Base-by-base conservation (phyloP, 2,329 filamentous ascomycete species). In the Mycocentrospora acerina region DNA sequence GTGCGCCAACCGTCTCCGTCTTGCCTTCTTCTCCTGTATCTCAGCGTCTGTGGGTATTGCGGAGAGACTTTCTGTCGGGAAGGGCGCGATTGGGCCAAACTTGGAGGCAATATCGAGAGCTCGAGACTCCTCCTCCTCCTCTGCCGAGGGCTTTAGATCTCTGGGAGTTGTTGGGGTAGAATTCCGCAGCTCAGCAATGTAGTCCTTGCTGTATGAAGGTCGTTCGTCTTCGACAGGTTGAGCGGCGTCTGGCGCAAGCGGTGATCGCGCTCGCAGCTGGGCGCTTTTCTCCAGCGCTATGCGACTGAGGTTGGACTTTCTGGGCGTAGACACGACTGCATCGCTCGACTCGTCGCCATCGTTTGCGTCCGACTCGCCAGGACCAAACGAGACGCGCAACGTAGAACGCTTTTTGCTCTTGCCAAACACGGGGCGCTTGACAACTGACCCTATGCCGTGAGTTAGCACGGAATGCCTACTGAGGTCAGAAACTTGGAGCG, bases 21-120 rank as follows among this genome's bases (percentile, higher is more conserved):
- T 81, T 44, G 89, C 87, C 67, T 96, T 97, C 72, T 90, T 94
- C 68, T 95, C 90, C 18, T 79, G 80, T 34, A 97, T 95, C 60
- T 96, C 88, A 2, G 86, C 81, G 45, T 90, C 86, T 2, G 85
- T 90, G 3, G 91, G 82, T 48, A 96, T 90, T 5, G 73, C 57
- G 22, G 70, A 65, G 35, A 67, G 54, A 53, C 64, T 44, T 31
- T 57, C 53, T 16, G 41, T 31, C 12, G 48, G 39, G 17, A 60
- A 41, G 9, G 50, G 51, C 8, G 53, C 82, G 73, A 17, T 29
- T 24, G 67, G 54, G 11, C 89, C 84, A 14, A 90, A 78, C 50
- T 74, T 76, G 13, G 72, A 69, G 6, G 70, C 68, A n/a, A 76
- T 64, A 40, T 76, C 72, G 12, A 76, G 55, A 1, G 64, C 60